phyloP scores from a whole-genome alignment of 2,329 filamentous ascomycete genomes.

The Lecanosticta acicola region DNA sequence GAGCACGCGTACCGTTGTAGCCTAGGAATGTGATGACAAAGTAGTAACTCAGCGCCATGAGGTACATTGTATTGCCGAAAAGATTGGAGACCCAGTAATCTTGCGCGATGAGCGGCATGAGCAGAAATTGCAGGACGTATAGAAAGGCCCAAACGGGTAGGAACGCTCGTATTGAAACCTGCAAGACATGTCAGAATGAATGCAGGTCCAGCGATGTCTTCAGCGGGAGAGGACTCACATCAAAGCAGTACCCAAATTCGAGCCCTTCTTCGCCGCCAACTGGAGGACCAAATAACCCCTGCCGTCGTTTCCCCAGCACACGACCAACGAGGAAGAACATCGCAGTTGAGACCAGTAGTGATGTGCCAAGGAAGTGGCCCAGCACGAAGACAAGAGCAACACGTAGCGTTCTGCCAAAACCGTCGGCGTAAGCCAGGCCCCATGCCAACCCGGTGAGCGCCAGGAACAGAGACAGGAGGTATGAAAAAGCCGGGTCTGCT shows the following conservation, averaged over 20 bases:
- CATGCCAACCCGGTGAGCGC: slow-evolving; percentile 50
- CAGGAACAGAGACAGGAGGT: slow-evolving; percentile 62
- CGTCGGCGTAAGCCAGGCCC: slow-evolving; percentile 52
- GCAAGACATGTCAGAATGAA: slow-evolving; percentile 5
- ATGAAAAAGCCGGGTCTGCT: slow-evolving; percentile 64
- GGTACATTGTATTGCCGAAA: slow-evolving; percentile 60
- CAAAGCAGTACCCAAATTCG: slow-evolving; percentile 67
- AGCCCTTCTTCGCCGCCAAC: slow-evolving; percentile 47
- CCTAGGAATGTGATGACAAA: slow-evolving; percentile 64
- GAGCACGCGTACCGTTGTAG: slow-evolving; percentile 51
- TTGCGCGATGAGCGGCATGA: slow-evolving; percentile 55
- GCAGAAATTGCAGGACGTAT: slow-evolving; percentile 61
- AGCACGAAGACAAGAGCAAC: slow-evolving; percentile 47
- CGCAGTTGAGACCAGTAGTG: slow-evolving; percentile 55
- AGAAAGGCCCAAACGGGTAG: slow-evolving; percentile 63
- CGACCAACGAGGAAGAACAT: slow-evolving; percentile 60
- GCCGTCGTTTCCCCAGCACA: slow-evolving; percentile 52
- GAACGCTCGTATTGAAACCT: slow-evolving; percentile 61
- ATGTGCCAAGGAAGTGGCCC: slow-evolving; percentile 57
- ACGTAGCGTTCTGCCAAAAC: slow-evolving; percentile 39
- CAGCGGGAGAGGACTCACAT: slow-evolving; percentile 42
- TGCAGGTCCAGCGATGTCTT: background rate
- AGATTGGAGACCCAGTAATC: slow-evolving; percentile 54
- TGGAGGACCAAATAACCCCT: slow-evolving; percentile 55
- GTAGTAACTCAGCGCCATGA: slow-evolving; percentile 61